A percentile compares a stretch with the other conserved stretches of the same genome.
Evolutionary conservation across 2,329 filamentous ascomycete species (phyloP).

Genomic region (Colletotrichum sp.): DNA sequence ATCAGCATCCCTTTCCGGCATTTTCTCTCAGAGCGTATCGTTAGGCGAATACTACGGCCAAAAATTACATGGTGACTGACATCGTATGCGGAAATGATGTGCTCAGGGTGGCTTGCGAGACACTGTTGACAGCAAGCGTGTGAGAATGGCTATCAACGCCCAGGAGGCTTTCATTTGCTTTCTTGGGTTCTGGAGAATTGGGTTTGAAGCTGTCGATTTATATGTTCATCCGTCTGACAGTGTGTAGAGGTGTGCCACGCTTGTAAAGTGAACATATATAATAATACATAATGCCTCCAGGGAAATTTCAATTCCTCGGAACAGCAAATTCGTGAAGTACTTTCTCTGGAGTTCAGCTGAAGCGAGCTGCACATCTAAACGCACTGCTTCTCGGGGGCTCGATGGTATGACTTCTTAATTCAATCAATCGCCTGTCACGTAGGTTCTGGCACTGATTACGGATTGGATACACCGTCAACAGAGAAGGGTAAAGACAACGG

Average conservation of each 20-base stretch:
- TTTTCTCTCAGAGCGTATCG: no score
- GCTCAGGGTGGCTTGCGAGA: no score
- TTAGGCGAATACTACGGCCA: background rate
- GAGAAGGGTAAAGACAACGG: background rate
- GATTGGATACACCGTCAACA: background rate
- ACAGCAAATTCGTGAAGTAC: no score
- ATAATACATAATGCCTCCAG: accelerated
- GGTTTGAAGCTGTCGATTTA: background rate
- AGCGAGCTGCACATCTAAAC: background rate
- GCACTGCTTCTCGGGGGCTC: no score
- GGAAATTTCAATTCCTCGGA: no score
- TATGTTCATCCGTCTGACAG: background rate
- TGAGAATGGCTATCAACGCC: no score
- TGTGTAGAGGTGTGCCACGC: accelerated
- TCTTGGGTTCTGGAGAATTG: background rate
- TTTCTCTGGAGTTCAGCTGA: background rate
- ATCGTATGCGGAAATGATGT: no score
- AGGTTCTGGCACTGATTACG: accelerated
- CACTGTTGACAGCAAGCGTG: no score
- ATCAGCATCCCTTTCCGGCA: accelerated
- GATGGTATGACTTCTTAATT: background rate
- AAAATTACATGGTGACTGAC: no score
- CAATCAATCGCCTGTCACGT: accelerated
- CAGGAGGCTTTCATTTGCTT: no score
- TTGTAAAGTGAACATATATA: accelerated